These are phyloP conservation scores for Schoenoplectus tabernaemontani DNA, from an alignment of 202 grass and related monocot genomes.

Conservation along the genomic window DNA sequence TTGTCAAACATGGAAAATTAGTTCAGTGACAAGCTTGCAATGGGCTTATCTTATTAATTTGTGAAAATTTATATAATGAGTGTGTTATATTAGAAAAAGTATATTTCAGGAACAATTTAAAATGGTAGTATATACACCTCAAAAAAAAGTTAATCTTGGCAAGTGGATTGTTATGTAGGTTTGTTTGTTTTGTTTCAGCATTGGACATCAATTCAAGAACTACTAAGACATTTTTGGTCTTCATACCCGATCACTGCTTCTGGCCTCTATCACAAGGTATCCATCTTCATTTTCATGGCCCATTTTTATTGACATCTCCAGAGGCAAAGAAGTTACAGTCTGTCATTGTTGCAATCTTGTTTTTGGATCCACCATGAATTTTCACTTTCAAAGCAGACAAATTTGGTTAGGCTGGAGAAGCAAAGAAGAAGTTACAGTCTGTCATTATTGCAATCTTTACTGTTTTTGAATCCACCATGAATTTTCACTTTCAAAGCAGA, in stretches of 20 bases:
- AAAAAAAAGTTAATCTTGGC: constrained; percentile 2
- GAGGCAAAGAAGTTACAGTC: neutral
- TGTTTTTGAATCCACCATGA: neutral
- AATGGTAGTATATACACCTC: constrained; percentile 19
- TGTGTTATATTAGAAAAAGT: neutral
- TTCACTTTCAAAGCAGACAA: neutral
- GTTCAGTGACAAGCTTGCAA: neutral
- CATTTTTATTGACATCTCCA: neutral
- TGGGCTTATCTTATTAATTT: neutral
- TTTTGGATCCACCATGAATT: neutral
- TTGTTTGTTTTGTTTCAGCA: constrained; percentile 44
- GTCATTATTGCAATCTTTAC: neutral
- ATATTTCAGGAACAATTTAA: neutral
- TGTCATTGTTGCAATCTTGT: neutral
- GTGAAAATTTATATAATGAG: neutral
- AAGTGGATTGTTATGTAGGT: constrained; percentile 18
- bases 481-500: neutral
- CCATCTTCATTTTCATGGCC: neutral
- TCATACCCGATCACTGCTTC: constrained; percentile 76
- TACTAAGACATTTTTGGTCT: constrained; percentile 92
- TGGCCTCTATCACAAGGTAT: constrained; percentile 83
- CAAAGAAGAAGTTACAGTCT: neutral
- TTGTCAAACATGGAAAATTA: neutral
- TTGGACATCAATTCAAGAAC: constrained; percentile 88
- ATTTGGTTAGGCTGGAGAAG: neutral